Evolutionary conservation across 768 basidiomycete species (phyloP), one percentile per base, ranked within the genome.

Genomic region (Pleurotus giganteus): DNA sequence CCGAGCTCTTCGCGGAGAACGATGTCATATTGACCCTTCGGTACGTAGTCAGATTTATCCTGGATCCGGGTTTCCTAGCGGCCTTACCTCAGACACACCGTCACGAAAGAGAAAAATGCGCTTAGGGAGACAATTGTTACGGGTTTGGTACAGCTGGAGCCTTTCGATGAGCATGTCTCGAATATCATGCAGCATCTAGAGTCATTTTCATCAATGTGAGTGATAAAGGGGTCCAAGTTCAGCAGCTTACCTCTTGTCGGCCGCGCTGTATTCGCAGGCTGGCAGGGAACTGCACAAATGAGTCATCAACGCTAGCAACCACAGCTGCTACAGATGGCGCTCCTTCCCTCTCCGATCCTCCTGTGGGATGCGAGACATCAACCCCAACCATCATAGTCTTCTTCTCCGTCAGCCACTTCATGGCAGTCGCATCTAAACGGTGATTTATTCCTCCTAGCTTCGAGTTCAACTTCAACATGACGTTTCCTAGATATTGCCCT

Each of bases 361-460:
- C 80, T 23, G 44, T 45, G 3, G 90, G 88, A 58, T 93, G 90
- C 0, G 89, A 91, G 0, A 91, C 89, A 63, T 93, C 90, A 58
- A 91, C 88, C 0, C 91, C 91, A 4, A 94, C 84, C 64, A 94
- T 71, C 86, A 94, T 93, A 6, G 91, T 92, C 50, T 77, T 77
- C 60, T 77, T 75, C 66, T 79, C 80, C 1, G 66, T 81, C 46
- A 92, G 69, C 89, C 89, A 92, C 32, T 56, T 61, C 77, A 86
- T 81, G 1, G 81, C 79, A 1, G 55, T 60, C 0, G 12, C 6
- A 60, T 67, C 27, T 58, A 80, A 77, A 45, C 76, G 58, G 67
- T 94, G 91, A 60, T 94, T 94, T n/a, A 86, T 71, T 0, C 91
- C 91, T 6, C 89, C 89, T 1, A 92, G 81, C 68, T 94, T 94